These are phyloP conservation scores for Lentinula detonsa DNA, from an alignment of 768 basidiomycete species.

Conservation along the genomic window DNA sequence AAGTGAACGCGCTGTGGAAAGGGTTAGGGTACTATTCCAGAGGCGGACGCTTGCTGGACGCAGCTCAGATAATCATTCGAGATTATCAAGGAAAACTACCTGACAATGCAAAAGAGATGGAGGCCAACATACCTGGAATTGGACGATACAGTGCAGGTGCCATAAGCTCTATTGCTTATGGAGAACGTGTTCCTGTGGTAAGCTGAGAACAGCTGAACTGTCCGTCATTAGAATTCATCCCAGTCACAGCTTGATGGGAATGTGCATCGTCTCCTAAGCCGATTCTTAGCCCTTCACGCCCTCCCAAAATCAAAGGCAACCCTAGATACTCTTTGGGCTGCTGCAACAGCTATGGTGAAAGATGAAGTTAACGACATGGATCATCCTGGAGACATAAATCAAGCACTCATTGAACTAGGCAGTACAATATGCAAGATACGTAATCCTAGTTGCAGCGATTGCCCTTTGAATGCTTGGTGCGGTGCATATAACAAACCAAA, in stretches of 20 bases:
- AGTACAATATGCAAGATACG: conserved; percentile 88
- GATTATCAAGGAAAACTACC: conserved; percentile 70
- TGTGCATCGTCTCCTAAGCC: conserved; percentile 78
- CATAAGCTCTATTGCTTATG: conserved; percentile 85
- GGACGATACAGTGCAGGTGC: conserved; percentile 86
- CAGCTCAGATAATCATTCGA: conserved; percentile 73
- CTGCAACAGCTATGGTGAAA: conserved; percentile 63
- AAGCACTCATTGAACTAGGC: conserved; percentile 92
- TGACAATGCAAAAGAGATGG: conserved; percentile 72
- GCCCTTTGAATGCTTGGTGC: conserved; percentile 70
- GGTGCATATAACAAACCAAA: conserved; percentile 41
- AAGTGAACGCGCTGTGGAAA: conserved; percentile 88
- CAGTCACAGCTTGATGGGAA: conserved; percentile 77
- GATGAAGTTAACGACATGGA: conserved; percentile 17
- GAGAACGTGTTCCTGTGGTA: conserved; percentile 78
- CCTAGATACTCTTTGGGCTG: conserved; percentile 78
- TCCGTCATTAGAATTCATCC: conserved; percentile 1
- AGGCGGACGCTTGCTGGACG: conserved; percentile 73
- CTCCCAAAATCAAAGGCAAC: conserved; percentile 75
- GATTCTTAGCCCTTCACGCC: conserved; percentile 78
- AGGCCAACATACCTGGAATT: conserved; percentile 80
- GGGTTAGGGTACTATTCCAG: conserved; percentile 89
- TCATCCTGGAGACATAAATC: conserved; percentile 79
- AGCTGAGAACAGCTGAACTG: conserved; percentile 21
- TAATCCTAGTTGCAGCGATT: conserved; percentile 66